Evolutionary conservation across 2,329 filamentous ascomycete genomes (phyloP).

Genomic region (Gaeumannomyces tritici): DNA sequence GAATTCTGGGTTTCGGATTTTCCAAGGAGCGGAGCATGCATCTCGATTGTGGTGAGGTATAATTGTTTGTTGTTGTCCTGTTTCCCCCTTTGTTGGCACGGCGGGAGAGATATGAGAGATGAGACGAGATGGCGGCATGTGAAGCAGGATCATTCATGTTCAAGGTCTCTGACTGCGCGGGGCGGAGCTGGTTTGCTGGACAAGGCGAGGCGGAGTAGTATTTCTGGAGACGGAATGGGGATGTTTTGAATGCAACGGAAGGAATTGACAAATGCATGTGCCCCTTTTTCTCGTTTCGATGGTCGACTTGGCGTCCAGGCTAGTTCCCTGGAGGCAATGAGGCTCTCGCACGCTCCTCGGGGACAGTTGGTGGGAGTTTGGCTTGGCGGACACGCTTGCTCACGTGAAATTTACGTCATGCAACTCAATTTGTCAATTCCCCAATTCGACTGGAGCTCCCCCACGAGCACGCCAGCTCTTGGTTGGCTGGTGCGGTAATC

Average conservation of each 20-base stretch:
- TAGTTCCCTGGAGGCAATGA: not conserved
- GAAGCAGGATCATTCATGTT: not conserved
- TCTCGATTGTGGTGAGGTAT: not conserved
- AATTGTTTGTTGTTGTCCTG: not conserved
- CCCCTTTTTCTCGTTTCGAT: not conserved
- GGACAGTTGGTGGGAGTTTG: not conserved
- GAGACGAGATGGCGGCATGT: not conserved
- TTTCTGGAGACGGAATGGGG: not conserved
- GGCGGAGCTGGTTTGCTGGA: not conserved
- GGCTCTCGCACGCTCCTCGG: not conserved
- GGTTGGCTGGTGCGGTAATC: not conserved
- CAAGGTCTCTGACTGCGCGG: not conserved
- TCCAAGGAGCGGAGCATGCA: not conserved
- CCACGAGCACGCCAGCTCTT: not conserved
- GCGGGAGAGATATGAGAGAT: not conserved
- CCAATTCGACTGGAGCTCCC: not conserved
- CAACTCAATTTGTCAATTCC: not conserved
- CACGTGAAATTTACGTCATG: not conserved
- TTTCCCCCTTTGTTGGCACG: not conserved
- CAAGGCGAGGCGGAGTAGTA: not conserved
- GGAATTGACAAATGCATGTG: not conserved
- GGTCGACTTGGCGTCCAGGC: too few relatives aligned
- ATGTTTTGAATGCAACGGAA: not conserved
- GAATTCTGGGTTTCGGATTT: not conserved
- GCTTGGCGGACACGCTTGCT: not conserved